Percentiles rank a stretch among this genome's conserved stretches.
phyloP scores from a whole-genome alignment of 2,329 filamentous ascomycete species.

The Talaromyces sp. region DNA sequence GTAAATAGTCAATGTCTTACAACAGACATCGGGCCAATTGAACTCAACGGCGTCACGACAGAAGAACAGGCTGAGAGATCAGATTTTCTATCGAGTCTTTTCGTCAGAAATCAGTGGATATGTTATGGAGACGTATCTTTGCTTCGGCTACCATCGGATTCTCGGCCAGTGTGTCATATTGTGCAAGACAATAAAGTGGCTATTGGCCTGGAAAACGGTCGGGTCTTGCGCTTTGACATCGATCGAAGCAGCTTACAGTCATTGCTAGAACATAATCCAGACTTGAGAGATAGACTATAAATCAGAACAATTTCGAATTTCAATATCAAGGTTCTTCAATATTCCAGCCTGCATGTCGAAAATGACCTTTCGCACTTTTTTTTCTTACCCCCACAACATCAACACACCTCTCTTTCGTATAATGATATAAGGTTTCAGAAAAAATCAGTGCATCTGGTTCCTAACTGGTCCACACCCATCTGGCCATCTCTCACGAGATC shows the following conservation, averaged over 20 bases:
- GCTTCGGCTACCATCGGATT: constrained; percentile 3
- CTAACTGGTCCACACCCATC: constrained; percentile 1
- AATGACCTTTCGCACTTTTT: no score
- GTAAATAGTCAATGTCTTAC: neutral
- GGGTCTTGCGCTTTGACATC: neutral
- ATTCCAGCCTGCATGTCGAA: no score
- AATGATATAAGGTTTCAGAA: neutral
- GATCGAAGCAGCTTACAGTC: constrained; percentile 1
- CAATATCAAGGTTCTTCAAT: no score
- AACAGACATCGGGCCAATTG: neutral
- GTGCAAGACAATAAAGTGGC: neutral
- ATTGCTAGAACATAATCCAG: no score
- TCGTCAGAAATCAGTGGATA: constrained; percentile 3
- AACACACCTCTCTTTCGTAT: no score
- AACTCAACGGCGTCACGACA: neutral
- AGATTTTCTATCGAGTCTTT: neutral
- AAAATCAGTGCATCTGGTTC: neutral
- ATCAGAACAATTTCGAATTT: no score
- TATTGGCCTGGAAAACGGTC: constrained; percentile 8
- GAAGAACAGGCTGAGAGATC: neutral
- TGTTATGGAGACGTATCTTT: neutral
- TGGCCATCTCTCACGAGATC: neutral
- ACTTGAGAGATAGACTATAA: no score
- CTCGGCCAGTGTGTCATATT: neutral
- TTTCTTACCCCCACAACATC: no score